These are phyloP conservation scores for Aspergillus sp. DNA, from an alignment of 2,329 filamentous ascomycete species.

Conservation along the genomic window DNA sequence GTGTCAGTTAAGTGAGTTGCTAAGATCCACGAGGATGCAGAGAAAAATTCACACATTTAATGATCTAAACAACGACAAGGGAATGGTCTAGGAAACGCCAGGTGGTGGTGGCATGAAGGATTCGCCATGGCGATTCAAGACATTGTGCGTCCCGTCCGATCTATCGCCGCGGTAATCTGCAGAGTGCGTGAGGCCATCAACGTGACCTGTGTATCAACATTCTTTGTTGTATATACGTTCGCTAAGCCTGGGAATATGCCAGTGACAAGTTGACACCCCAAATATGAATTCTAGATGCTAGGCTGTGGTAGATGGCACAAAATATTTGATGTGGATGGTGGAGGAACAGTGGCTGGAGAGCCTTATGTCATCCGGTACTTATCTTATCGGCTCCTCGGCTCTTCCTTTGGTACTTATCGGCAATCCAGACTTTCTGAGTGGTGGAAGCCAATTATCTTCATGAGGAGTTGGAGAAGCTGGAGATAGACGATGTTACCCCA, in stretches of 20 bases:
- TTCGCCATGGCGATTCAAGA: neutral
- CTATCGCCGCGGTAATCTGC: slow-evolving; percentile 8
- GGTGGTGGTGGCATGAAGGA: neutral
- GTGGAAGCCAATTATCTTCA: no score
- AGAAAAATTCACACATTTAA: neutral
- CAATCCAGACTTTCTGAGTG: no score
- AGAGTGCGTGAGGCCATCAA: neutral
- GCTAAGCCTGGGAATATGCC: neutral
- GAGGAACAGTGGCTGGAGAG: neutral
- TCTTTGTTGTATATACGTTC: neutral
- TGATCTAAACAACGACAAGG: neutral
- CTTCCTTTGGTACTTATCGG: neutral
- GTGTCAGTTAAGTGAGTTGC: neutral
- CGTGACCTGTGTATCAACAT: neutral
- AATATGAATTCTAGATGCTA: neutral
- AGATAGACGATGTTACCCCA: no score
- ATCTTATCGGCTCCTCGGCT: slow-evolving; percentile 9
- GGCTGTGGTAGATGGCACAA: no score
- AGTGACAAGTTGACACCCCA: neutral
- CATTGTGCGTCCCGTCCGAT: slow-evolving; percentile 3
- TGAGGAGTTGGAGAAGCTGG: no score
- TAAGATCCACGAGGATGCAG: neutral
- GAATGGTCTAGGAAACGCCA: neutral
- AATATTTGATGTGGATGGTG: neutral
- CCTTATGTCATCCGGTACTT: slow-evolving; percentile 13